A percentile compares a stretch with the other conserved stretches of the same genome.
phyloP scores from a whole-genome alignment of 371 early-diverging fungal genomes.

The Rhizopus sp. region DNA sequence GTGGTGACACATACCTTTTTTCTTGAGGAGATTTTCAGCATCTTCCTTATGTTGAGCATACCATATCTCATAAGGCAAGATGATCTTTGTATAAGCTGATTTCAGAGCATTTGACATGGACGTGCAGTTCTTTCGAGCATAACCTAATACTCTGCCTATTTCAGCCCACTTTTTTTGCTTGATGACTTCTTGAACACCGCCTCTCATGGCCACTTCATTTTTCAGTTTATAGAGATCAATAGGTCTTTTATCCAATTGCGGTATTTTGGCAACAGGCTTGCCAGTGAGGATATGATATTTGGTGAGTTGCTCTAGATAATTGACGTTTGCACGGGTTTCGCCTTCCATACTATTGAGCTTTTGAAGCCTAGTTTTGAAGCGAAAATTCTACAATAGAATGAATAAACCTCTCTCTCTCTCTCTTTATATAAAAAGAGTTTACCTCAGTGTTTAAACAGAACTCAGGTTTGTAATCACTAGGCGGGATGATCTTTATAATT shows the following conservation, averaged over 20 bases:
- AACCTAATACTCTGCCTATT: conserved; percentile 79
- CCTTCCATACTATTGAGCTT: conserved; percentile 92
- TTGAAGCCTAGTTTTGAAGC: conserved; percentile 88
- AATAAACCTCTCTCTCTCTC: background rate
- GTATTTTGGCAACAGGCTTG: conserved; percentile 72
- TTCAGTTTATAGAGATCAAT: conserved; percentile 85
- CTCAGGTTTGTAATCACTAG: conserved; percentile 78
- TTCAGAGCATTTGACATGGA: conserved; percentile 87
- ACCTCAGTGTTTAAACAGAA: conserved; percentile 89
- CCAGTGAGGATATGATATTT: conserved; percentile 85
- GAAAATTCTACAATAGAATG: conserved; percentile 68
- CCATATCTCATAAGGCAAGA: conserved; percentile 88
- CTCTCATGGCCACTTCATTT: conserved; percentile 78
- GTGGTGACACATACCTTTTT: conserved; percentile 14
- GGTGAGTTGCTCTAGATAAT: conserved; percentile 89
- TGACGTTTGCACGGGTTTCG: conserved; percentile 80
- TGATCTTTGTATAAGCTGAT: conserved; percentile 72
- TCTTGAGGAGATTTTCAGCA: conserved; percentile 17
- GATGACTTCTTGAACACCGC: conserved; percentile 84
- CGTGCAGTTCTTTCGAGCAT: conserved; percentile 77
- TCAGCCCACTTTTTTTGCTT: conserved; percentile 88
- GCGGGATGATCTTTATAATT: conserved; percentile 93
- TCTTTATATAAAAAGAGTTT: conserved; percentile 9
- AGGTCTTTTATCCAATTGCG: conserved; percentile 81
- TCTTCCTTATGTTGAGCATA: conserved; percentile 22